phyloP scores from a whole-genome alignment of 2,329 filamentous ascomycete genomes.

The Penicillium sp. region DNA sequence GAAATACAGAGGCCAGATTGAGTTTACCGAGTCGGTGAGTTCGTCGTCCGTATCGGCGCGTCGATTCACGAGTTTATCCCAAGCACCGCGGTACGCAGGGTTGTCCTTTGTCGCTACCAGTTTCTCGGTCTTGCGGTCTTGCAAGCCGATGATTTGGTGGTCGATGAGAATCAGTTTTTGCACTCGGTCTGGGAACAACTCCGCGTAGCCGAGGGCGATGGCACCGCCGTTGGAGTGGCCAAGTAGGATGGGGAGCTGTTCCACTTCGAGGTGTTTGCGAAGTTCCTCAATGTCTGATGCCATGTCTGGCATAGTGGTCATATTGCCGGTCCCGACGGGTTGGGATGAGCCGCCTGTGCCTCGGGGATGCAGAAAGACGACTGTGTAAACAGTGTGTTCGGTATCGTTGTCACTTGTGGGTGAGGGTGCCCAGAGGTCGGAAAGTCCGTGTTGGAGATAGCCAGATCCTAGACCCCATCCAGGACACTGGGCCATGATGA shows the following conservation, averaged over 20 bases:
- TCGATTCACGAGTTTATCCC: background rate
- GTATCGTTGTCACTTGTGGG: background rate
- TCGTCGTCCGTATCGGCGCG: conserved; percentile 24
- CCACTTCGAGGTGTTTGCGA: conserved; percentile 31
- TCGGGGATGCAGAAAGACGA: conserved; percentile 37
- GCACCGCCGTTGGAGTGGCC: conserved; percentile 39
- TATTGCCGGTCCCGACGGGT: conserved; percentile 18
- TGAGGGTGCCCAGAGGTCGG: conserved; percentile 20
- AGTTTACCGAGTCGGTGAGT: conserved; percentile 24
- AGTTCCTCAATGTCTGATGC: conserved; percentile 35
- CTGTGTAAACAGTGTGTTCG: conserved; percentile 17
- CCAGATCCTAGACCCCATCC: conserved; percentile 34
- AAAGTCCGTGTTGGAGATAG: conserved; percentile 31
- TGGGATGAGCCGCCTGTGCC: conserved; percentile 32
- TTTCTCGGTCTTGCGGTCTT: conserved; percentile 12
- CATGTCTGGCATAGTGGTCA: conserved; percentile 33
- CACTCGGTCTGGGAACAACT: conserved; percentile 31
- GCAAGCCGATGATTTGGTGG: conserved; percentile 32
- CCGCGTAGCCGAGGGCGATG: conserved; percentile 38
- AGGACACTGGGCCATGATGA: conserved; percentile 33
- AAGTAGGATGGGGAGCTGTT: conserved; percentile 27
- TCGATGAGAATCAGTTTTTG: conserved; percentile 33
- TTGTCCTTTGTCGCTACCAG: conserved; percentile 20
- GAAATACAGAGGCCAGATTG: conserved; percentile 36
- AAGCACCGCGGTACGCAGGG: conserved; percentile 24